Evolutionary conservation across 2,329 filamentous ascomycete genomes (phyloP).

Genomic region (Huntiella abstrusa): DNA sequence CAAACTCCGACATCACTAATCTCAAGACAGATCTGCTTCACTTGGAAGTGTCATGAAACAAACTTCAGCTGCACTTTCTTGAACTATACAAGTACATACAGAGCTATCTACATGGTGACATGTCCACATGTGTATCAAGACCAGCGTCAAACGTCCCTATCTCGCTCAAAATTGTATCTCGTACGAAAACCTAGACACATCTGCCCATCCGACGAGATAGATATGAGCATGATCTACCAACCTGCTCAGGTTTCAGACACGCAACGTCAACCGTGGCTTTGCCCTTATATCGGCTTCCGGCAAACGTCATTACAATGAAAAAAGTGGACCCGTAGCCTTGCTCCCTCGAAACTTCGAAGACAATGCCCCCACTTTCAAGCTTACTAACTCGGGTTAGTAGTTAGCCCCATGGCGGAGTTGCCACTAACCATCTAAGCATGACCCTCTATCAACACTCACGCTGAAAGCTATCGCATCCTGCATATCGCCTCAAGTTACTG

Average conservation of each 20-base stretch:
- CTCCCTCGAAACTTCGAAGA: background rate
- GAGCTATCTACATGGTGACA: too few species aligned
- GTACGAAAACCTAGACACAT: too few species aligned
- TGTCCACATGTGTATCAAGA: too few species aligned
- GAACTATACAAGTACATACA: too few species aligned
- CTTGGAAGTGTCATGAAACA: too few species aligned
- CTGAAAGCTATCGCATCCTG: too few species aligned
- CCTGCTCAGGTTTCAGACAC: background rate
- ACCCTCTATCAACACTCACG: background rate
- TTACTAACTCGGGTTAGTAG: background rate
- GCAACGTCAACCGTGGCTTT: conserved; percentile 1
- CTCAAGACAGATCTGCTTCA: too few species aligned
- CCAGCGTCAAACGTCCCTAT: too few species aligned
- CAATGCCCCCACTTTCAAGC: background rate
- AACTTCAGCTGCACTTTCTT: too few species aligned
- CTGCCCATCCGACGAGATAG: too few species aligned
- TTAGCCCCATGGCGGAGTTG: conserved; percentile 1
- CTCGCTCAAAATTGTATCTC: too few species aligned
- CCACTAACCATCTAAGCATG: background rate
- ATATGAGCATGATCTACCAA: background rate
- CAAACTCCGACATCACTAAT: too few species aligned
- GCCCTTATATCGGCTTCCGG: background rate
- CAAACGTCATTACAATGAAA: background rate
- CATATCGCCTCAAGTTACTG: background rate
- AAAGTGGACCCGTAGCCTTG: background rate